Percentiles rank a stretch among this genome's conserved stretches.
Conservation (phyloP, 495 filamentous ascomycete genomes). For the Entonaema liquescens region DNA sequence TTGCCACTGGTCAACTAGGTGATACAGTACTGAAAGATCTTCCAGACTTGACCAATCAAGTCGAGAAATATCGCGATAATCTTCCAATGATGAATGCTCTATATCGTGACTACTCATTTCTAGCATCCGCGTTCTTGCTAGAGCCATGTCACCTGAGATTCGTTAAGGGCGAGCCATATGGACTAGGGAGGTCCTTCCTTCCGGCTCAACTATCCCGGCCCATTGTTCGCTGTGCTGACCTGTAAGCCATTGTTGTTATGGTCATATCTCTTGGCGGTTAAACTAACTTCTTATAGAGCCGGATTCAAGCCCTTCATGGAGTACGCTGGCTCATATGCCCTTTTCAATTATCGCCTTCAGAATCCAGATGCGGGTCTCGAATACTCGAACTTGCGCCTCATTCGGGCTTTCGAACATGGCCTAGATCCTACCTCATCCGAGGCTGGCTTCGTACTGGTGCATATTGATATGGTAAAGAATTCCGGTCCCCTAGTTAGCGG, state of each 20-base stretch:
- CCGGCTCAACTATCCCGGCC: slow-evolving; percentile 76
- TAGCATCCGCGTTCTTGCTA: slow-evolving; percentile 87
- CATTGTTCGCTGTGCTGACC: slow-evolving; percentile 77
- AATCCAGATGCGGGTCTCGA: slow-evolving; percentile 71
- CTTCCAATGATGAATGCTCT: slow-evolving; percentile 80
- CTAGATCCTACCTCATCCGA: slow-evolving; percentile 87
- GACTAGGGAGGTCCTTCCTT: slow-evolving; percentile 74
- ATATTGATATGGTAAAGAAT: slow-evolving; percentile 85
- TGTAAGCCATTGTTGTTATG: slow-evolving; percentile 63
- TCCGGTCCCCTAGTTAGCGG: slow-evolving; percentile 76
- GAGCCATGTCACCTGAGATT: slow-evolving; percentile 89
- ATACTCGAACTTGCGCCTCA: slow-evolving; percentile 81
- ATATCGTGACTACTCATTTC: slow-evolving; percentile 89
- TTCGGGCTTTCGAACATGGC: slow-evolving; percentile 88
- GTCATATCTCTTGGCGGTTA: background rate
- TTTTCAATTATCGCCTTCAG: slow-evolving; percentile 84
- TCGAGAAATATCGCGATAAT: slow-evolving; percentile 75
- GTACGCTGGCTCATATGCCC: slow-evolving; percentile 88
- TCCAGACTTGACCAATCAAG: slow-evolving; percentile 74
- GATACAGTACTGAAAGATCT: slow-evolving; percentile 70
- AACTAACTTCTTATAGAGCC: slow-evolving; percentile 50
- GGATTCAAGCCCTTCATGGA: slow-evolving; percentile 92
- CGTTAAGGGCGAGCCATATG: slow-evolving; percentile 73
- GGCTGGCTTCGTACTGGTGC: slow-evolving; percentile 86
- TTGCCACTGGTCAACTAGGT: slow-evolving; percentile 76